These are phyloP conservation scores for Thymus mandschuricus DNA, from an alignment of 257 asterid genomes.

Conservation along the genomic window DNA sequence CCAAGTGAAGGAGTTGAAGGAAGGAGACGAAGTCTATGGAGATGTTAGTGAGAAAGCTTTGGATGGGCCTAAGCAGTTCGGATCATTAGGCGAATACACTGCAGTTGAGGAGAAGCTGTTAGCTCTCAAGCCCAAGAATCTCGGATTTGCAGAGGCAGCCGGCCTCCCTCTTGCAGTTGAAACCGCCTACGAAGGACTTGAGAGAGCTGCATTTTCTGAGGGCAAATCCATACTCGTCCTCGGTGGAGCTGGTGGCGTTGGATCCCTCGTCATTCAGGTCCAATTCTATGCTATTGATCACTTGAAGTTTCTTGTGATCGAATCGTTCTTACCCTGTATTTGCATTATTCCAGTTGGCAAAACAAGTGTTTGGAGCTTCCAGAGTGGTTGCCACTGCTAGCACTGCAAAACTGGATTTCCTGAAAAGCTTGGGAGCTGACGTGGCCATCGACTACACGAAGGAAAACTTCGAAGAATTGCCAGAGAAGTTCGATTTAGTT, in stretches of 20 bases:
- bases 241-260: conserved; percentile 99
- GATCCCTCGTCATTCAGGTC: conserved; percentile 90
- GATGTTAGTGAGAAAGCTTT: conserved; percentile 76
- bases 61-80: conserved; percentile 76
- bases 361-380: conserved; percentile 90
- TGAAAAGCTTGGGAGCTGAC: conserved; percentile 84
- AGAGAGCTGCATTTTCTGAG: conserved; percentile 64
- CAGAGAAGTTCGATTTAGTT: conserved; percentile 79
- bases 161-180: conserved; percentile 84
- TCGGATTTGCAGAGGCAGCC: conserved; percentile 81
- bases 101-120: conserved; percentile 87
- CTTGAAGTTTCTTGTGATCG: neutral
- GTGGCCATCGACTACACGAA: conserved; percentile 86
- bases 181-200: conserved; percentile 92
- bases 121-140: conserved; percentile 76
- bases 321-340: neutral
- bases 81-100: conserved; percentile 83
- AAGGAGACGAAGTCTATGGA: conserved; percentile 93
- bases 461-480: conserved; percentile 68
- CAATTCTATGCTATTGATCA: neutral
- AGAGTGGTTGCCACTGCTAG: conserved; percentile 85
- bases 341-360: conserved; percentile 60
- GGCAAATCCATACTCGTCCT: conserved; percentile 90
- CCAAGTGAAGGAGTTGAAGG: conserved; percentile 73
- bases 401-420: conserved; percentile 62